Evolutionary conservation across 306 rosid species (phyloP).

Genomic region (Quercus variabilis): DNA sequence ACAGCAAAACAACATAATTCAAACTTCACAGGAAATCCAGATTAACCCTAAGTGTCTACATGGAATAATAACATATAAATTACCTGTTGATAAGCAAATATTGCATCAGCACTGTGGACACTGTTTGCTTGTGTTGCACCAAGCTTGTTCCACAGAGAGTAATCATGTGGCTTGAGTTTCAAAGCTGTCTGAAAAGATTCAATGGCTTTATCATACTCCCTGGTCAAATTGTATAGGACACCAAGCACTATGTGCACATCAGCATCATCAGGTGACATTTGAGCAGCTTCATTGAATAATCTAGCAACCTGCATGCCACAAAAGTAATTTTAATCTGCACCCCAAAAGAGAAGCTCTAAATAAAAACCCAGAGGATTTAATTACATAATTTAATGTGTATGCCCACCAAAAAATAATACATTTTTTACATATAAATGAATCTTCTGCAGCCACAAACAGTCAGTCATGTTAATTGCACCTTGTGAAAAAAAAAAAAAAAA

Average conservation of each 20-base stretch:
- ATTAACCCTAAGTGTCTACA: conserved; percentile 6
- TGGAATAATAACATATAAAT: conserved; percentile 12
- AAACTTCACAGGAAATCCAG: not conserved
- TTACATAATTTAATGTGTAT: not conserved
- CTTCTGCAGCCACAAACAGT: not conserved
- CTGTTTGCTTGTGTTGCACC: conserved; percentile 99
- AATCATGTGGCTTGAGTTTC: conserved; percentile 88
- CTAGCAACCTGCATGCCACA: conserved; percentile 60
- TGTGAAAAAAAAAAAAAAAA: not conserved
- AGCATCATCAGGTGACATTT: conserved; percentile 82
- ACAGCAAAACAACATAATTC: too few species aligned
- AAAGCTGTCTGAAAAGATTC: conserved; percentile 79
- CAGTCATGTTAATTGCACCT: not conserved
- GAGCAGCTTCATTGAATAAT: conserved; percentile 90
- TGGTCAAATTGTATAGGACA: conserved; percentile 82
- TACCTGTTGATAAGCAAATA: conserved; percentile 96
- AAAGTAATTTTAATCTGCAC: not conserved
- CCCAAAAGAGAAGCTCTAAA: not conserved
- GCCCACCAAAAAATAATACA: not conserved
- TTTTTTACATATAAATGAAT: not conserved
- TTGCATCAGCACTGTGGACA: conserved; percentile 97
- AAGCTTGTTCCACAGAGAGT: conserved; percentile 99
- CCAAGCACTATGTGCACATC: conserved; percentile 98
- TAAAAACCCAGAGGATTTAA: not conserved
- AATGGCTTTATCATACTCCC: conserved; percentile 94